A percentile compares a stretch with the other conserved stretches of the same genome.
Evolutionary conservation across 768 basidiomycete genomes (phyloP).

Genomic region (Mycena galericulata): DNA sequence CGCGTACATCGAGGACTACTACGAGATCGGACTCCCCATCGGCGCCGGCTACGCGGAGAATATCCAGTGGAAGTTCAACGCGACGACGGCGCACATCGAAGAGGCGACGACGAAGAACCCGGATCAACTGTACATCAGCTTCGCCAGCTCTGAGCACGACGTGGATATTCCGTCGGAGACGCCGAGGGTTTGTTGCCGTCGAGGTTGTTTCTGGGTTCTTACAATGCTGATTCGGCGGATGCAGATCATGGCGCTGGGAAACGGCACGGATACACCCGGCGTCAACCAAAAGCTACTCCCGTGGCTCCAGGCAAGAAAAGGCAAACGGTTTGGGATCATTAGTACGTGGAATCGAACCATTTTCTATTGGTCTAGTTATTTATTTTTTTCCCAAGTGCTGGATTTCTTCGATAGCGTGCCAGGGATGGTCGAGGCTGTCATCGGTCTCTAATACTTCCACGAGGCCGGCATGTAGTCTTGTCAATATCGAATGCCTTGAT

Average conservation of each 20-base stretch:
- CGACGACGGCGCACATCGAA: conserved; percentile 52
- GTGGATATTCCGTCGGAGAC: conserved; percentile 48
- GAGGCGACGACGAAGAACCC: conserved; percentile 51
- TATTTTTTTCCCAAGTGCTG: conserved; percentile 47
- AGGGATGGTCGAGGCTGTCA: conserved; percentile 58
- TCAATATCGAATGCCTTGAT: no score
- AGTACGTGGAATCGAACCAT: conserved; percentile 52
- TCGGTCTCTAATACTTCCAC: conserved; percentile 46
- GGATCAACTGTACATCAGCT: conserved; percentile 60
- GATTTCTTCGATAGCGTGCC: conserved; percentile 61
- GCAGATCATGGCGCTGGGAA: conserved; percentile 61
- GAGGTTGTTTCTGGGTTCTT: not conserved
- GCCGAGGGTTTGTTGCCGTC: conserved; percentile 31
- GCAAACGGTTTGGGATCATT: conserved; percentile 58
- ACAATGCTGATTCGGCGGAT: not conserved
- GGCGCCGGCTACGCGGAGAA: conserved; percentile 51
- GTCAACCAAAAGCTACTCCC: conserved; percentile 58
- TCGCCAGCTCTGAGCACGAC: conserved; percentile 57
- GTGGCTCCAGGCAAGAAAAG: conserved; percentile 54
- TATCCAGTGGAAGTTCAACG: conserved; percentile 57
- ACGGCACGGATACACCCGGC: conserved; percentile 48
- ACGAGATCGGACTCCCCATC: conserved; percentile 49
- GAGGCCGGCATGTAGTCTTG: no score
- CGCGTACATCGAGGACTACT: conserved; percentile 62
- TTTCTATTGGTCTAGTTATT: not conserved